Evolutionary conservation across 192 early-diverging fungal species (phyloP).

Genomic region (Phlyctochytrium planicorne): DNA sequence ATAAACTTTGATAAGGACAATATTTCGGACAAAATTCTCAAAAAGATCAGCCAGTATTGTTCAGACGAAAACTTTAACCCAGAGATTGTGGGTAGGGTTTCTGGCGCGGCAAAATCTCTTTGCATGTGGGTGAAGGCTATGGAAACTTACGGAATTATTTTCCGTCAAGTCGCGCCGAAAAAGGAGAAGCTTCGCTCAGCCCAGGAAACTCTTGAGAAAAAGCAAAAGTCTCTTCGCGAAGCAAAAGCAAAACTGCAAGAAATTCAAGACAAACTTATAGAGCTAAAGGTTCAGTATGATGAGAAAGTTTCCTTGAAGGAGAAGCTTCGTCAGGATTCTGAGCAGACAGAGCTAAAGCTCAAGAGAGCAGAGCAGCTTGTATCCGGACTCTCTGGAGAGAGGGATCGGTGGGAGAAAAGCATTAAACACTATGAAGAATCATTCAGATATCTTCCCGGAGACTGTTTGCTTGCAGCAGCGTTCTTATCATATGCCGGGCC

Average conservation of each 20-base stretch:
- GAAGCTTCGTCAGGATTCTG: slow-evolving; percentile 56
- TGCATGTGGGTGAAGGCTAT: slow-evolving; percentile 65
- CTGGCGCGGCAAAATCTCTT: slow-evolving; percentile 55
- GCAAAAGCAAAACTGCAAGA: slow-evolving; percentile 58
- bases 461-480: slow-evolving; percentile 57
- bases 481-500: slow-evolving; percentile 63
- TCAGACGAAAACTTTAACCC: slow-evolving; percentile 61
- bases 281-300: slow-evolving; percentile 61
- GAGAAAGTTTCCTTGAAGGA: slow-evolving; percentile 58
- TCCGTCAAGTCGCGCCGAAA: slow-evolving; percentile 60
- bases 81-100: slow-evolving; percentile 58
- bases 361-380: slow-evolving; percentile 56
- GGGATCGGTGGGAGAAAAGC: slow-evolving; percentile 58
- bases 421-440: slow-evolving; percentile 56
- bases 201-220: slow-evolving; percentile 60
- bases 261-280: slow-evolving; percentile 61
- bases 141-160: slow-evolving; percentile 61
- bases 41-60: slow-evolving; percentile 53
- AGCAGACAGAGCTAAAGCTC: slow-evolving; percentile 56
- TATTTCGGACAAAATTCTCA: slow-evolving; percentile 58
- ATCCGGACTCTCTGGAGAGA: slow-evolving; percentile 55
- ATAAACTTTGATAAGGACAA: slow-evolving; percentile 65
- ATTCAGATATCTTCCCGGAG: slow-evolving; percentile 52
- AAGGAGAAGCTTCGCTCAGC: slow-evolving; percentile 55
- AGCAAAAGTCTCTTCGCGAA: slow-evolving; percentile 54